These are phyloP conservation scores for Neolecta irregularis DNA, from an alignment of 1,139 yeast species.

Conservation along the genomic window DNA sequence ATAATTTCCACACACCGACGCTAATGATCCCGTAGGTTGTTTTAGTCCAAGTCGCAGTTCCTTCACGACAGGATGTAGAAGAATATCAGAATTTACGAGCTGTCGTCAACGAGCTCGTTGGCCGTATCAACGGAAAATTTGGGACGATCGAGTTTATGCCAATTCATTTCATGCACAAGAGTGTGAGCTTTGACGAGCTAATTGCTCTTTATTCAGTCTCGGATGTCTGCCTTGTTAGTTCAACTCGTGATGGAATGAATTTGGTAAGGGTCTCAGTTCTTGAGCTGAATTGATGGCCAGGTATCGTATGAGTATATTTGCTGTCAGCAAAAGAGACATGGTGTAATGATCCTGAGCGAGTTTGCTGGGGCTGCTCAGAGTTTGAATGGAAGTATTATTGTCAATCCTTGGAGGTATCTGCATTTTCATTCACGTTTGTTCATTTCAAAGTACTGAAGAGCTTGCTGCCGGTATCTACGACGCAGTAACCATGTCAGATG, in stretches of 20 bases:
- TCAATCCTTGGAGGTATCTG: conserved; percentile 73
- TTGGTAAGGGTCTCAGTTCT: conserved; percentile 33
- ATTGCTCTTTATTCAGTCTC: conserved; percentile 71
- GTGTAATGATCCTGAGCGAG: conserved; percentile 74
- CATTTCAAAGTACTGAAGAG: conserved; percentile 52
- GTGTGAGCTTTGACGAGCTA: conserved; percentile 79
- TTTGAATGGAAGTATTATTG: conserved; percentile 79
- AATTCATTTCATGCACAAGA: conserved; percentile 87
- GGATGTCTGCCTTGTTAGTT: conserved; percentile 83
- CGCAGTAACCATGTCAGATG: conserved; percentile 70
- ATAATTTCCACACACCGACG: too few relatives aligned
- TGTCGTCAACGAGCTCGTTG: conserved; percentile 88
- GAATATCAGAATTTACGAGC: conserved; percentile 91
- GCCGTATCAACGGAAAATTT: conserved; percentile 87
- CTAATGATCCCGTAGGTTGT: too few relatives aligned
- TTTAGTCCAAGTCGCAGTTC: conserved; percentile 92
- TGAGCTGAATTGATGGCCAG: neutral
- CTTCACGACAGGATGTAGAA: conserved; percentile 94
- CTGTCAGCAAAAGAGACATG: conserved; percentile 76
- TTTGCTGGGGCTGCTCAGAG: conserved; percentile 99
- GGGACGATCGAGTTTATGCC: conserved; percentile 98
- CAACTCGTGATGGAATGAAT: conserved; percentile 98
- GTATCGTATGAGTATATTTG: conserved; percentile 83
- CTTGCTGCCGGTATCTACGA: conserved; percentile 73
- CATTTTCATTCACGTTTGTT: neutral